These are phyloP conservation scores for Suillus plorans DNA, from an alignment of 768 basidiomycete genomes.

Conservation along the genomic window DNA sequence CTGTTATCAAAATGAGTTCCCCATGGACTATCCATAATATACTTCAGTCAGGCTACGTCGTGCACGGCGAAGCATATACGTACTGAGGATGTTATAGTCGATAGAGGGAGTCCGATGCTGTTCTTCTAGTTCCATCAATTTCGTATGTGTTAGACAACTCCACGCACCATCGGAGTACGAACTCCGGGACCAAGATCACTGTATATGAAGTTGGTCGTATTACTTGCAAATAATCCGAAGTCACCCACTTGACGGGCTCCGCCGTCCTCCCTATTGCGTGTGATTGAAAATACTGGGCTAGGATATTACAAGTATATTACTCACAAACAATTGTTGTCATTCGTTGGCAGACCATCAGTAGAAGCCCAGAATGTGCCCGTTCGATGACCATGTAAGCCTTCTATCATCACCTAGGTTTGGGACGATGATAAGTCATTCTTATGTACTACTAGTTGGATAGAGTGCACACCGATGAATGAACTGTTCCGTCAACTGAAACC, in stretches of 20 bases:
- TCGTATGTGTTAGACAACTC: neutral
- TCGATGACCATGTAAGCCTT: slow-evolving; percentile 8
- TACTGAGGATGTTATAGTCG: slow-evolving; percentile 62
- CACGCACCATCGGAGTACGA: slow-evolving; percentile 46
- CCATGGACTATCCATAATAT: slow-evolving; percentile 43
- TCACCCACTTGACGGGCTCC: slow-evolving; percentile 42
- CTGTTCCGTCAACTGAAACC: slow-evolving; percentile 37
- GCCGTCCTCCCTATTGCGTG: slow-evolving; percentile 47
- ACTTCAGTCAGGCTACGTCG: neutral
- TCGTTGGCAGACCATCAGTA: slow-evolving; percentile 46
- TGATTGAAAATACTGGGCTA: neutral
- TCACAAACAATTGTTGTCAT: slow-evolving; percentile 52
- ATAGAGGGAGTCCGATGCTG: slow-evolving; percentile 49
- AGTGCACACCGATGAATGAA: slow-evolving; percentile 25
- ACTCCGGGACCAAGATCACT: slow-evolving; percentile 58
- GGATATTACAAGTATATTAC: neutral
- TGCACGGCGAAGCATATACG: slow-evolving; percentile 15
- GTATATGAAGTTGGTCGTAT: slow-evolving; percentile 47
- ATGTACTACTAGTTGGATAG: slow-evolving; percentile 19
- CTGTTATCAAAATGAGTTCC: slow-evolving; percentile 53
- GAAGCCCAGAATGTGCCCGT: slow-evolving; percentile 49
- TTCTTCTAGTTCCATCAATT: neutral
- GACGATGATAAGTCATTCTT: neutral
- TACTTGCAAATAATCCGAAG: slow-evolving; percentile 40
- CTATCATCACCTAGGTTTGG: neutral